Base-by-base conservation (phyloP, 2,329 filamentous ascomycete genomes). In the Apiospora koreana region DNA sequence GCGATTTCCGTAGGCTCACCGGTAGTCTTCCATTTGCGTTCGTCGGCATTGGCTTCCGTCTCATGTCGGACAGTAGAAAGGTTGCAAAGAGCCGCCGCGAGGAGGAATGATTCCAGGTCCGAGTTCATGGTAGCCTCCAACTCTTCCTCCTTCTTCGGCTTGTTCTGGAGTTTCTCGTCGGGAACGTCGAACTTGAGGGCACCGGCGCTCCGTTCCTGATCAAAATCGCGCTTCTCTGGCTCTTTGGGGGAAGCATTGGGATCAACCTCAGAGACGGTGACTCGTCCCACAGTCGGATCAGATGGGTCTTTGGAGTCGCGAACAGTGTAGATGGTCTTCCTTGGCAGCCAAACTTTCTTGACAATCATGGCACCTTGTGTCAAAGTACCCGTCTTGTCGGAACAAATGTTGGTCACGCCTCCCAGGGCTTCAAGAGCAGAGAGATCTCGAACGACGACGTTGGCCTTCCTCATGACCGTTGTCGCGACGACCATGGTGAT, bases 1-100 rank as follows among this genome's bases (percentile, higher is more conserved):
- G 93, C 92, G 74, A 94, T 91, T 76, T 94, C 92, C 1, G 92
- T 94, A 0, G 91, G 91, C 76, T 93, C 91, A 16, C 91, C 92
- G 16, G 88, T 89, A 1, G 90, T 89, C 75, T 89, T 86, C 91
- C 91, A 93, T 72, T 83, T 83, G 38, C 83, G 81, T 38, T 86
- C 83, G n/a, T 85, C 83, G 0, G 87, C 82, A 64, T 88, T 80
- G 58, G 87, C 84, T 9, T 86, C 82, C 0, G 86, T 81, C 66
- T 89, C 87, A 69, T 83, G 85, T 58, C 87, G 83, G 14, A 89
- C 87, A 1, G 87, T 89, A n/a, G 87, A 85, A 42, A 88, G 84
- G 75, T 93, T 93, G 80, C 90, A 92, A 2, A 93, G 85, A 1
- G 91, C 87, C 18, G 89, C 84, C 1, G 89, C 84, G 2, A 87